Base-by-base conservation (phyloP, 768 basidiomycete species). In the Tremella yokohamensis region DNA sequence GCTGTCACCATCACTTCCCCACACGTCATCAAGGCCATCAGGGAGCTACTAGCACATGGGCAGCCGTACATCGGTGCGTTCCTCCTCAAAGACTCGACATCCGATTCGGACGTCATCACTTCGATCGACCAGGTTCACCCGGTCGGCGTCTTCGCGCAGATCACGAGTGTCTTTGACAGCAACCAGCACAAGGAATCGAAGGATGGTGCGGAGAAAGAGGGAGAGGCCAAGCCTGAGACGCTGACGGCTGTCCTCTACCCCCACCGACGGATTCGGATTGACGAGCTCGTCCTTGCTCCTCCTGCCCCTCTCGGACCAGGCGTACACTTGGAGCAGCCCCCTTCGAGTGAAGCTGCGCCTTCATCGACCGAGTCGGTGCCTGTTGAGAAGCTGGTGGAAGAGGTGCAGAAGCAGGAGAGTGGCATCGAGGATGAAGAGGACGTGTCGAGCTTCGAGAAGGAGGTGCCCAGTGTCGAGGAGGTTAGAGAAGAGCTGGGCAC, bases 51-150 rank as follows among this genome's bases (percentile, higher is more conserved):
- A 84, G 87, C 87, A 66, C 90, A 90, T 42, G 93, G 93, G 0
- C 94, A 97, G 74, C 92, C 93, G 0, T 98, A 99, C 76, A 83
- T 99, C 57, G 94, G 94, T 52, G 94, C 92, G 24, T 97, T 97
- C 81, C 79, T 98, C 24, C 84, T 97, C 69, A 97, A 94, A 80
- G 92, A 97, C 69, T 89, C 91, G 65, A 84, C 90, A 63, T 81
- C 87, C 45, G 94, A 98, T 77, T 87, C 86, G 73, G 94, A 98
- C 76, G 83, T 93, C 56, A 94, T 97, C 64, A 87, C 88, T 57
- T 88, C 88, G 69, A 77, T 90, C 54, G 83, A 89, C 77, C 85
- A 87, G 42, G 91, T 97, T 4, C 89, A 97, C 75, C 84, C 83
- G 0, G 91, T 97, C 56, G 94, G 94, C 45, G 92, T 97, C 4